Base-by-base conservation (phyloP, 1,284 basidiomycete species). In the Porogramme epimiltina region DNA sequence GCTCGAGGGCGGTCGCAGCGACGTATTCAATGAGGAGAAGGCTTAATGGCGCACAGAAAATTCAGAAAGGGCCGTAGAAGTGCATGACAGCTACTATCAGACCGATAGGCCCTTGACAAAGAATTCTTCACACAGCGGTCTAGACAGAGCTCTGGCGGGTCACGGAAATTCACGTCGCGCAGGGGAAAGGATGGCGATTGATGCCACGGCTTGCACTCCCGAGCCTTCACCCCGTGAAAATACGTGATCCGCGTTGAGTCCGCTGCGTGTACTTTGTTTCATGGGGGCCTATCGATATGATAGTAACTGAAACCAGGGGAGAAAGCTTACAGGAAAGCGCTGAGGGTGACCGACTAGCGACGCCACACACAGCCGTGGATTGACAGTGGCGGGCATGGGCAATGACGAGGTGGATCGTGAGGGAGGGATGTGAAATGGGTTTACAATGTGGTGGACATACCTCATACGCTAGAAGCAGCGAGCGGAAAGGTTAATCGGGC, bases 21-120 rank as follows among this genome's bases (percentile, higher is more conserved):
- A 95, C 90, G 67, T 85, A 93, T 66, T 94, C 90, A 39, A 95
- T 87, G 49, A 95, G 75, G 3, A 96, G 78, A 25, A 95, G 74
- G 47, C 89, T 91, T 47, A 11, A n/a, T 22, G 13, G 16, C 3
- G 9, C 19, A 20, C 4, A 31, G 34, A 10, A 37, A 24, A n/a
- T n/a, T 38, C 9, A 11, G 34, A n/a, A 18, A 16, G 34, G 19
- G n/a, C n/a, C n/a, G n/a, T n/a, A 23, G 20, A 2, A 5, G 24
- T 19, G 4, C 13, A 13, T 20, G 15, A 20, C 2, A 33, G 15
- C 19, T 13, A 11, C 8, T 33, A 16, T 20, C n/a, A n/a, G n/a
- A n/a, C n/a, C n/a, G n/a, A n/a, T n/a, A n/a, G n/a, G n/a, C n/a
- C n/a, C n/a, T n/a, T n/a, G n/a, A 52, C 11, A 19, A 36, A n/a